Conservation (phyloP, 2,329 filamentous ascomycete genomes). For the Biscogniauxia marginata region DNA sequence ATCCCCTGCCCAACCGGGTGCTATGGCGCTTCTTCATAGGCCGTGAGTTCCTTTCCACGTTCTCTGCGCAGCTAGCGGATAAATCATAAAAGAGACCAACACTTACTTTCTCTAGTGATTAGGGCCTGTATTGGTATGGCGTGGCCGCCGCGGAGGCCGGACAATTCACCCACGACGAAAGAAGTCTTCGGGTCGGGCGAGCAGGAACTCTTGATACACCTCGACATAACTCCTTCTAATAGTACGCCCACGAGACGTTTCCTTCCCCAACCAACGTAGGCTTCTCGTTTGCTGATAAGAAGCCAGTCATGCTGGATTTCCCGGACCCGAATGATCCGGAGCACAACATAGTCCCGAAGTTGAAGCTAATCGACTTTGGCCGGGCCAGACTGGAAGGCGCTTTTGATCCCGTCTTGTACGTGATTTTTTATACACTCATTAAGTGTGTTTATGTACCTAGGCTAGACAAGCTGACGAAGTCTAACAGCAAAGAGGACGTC, state of each 20-base stretch:
- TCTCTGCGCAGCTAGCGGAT: not conserved
- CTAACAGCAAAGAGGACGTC: not conserved
- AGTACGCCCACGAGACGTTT: not conserved
- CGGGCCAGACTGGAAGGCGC: not conserved
- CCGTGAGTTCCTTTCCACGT: not conserved
- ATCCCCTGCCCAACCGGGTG: not conserved
- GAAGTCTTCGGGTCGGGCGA: not conserved
- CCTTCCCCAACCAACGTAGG: not conserved
- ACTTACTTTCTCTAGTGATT: not conserved
- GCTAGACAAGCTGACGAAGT: not conserved
- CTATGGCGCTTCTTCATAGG: not conserved
- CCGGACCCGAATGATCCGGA: too few relatives aligned
- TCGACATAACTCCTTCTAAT: not conserved
- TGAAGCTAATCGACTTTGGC: not conserved
- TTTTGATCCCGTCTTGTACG: not conserved
- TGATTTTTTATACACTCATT: too few relatives aligned
- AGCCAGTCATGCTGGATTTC: not conserved
- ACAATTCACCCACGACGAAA: not conserved
- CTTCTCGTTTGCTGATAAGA: not conserved
- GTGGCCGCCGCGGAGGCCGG: not conserved
- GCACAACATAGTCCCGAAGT: not conserved
- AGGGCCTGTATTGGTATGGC: not conserved
- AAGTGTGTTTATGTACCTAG: too few relatives aligned
- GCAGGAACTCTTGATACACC: not conserved
- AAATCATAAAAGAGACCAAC: not conserved